Conservation (phyloP, 2,329 filamentous ascomycete species). For the Alternaria atra region DNA sequence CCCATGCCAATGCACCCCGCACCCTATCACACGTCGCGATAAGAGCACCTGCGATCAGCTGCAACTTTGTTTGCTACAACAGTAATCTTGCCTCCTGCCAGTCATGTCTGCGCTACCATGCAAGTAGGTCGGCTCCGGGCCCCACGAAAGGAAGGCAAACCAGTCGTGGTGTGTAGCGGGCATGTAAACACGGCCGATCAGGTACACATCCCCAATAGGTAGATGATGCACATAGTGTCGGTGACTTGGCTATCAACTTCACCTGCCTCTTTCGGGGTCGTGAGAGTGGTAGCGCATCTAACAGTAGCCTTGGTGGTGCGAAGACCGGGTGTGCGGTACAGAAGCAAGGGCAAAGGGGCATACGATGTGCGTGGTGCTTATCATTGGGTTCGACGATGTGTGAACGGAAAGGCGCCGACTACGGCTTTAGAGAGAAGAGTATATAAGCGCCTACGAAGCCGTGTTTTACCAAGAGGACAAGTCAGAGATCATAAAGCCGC, state of each 20-base stretch:
- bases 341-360: slow-evolving; percentile 15
- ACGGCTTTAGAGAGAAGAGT: not conserved
- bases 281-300: slow-evolving; percentile 26
- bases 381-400: slow-evolving; percentile 36
- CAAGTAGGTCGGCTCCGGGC: slow-evolving; percentile 41
- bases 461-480: slow-evolving; percentile 2
- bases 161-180: slow-evolving; percentile 13
- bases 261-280: slow-evolving; percentile 41
- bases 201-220: slow-evolving; percentile 27
- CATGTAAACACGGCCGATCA: slow-evolving; percentile 26
- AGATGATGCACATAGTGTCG: slow-evolving; percentile 26
- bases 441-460: slow-evolving; percentile 31
- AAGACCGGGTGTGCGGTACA: slow-evolving; percentile 15
- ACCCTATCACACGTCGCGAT: slow-evolving; percentile 41
- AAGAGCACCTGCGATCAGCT: slow-evolving; percentile 36
- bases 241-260: slow-evolving; percentile 26
- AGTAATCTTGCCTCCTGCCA: slow-evolving; percentile 29
- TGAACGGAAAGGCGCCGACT: slow-evolving; percentile 9
- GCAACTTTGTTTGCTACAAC: slow-evolving; percentile 23
- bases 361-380: slow-evolving; percentile 36
- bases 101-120: slow-evolving; percentile 23
- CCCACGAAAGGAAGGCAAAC: slow-evolving; percentile 39
- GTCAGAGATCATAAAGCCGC: slow-evolving; percentile 3
- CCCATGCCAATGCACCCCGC: slow-evolving; percentile 19
- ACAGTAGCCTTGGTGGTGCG: slow-evolving; percentile 11